A percentile compares a stretch with the other conserved stretches of the same genome.
These are phyloP conservation scores for Bruguiera sexangula DNA, from an alignment of 345 rosid genomes.

Conservation along the genomic window DNA sequence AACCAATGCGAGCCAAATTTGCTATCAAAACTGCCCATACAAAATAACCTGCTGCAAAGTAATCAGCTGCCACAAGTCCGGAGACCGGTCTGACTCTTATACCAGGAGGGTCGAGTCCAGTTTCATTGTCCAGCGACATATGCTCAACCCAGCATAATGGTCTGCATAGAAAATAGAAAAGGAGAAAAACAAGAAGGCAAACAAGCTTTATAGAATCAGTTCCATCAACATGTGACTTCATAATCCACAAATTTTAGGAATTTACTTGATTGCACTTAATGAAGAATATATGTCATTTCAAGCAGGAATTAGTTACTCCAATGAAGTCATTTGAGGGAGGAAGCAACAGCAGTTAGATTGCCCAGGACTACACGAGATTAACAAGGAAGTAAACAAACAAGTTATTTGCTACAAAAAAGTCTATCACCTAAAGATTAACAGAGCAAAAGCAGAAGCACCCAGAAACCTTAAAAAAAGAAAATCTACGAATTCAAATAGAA, in stretches of 20 bases:
- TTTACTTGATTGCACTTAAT: no score
- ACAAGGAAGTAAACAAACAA: no score
- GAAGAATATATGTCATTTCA: no score
- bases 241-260: not conserved
- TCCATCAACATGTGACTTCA: conserved; percentile 7
- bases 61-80: conserved; percentile 80
- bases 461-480: not conserved
- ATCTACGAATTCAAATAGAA: not conserved
- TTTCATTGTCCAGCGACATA: conserved; percentile 68
- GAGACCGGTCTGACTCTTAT: conserved; percentile 66
- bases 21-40: conserved; percentile 82
- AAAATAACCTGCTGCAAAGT: conserved; percentile 72
- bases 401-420: no score
- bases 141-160: conserved; percentile 75
- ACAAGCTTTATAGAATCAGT: not conserved
- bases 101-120: conserved; percentile 62
- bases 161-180: conserved; percentile 32
- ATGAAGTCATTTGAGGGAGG: no score
- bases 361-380: no score
- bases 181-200: conserved; percentile 2
- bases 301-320: no score
- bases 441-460: no score
- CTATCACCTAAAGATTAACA: no score
- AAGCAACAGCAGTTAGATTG: no score
- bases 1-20: conserved; percentile 66